Evolutionary conservation across 768 basidiomycete genomes (phyloP), one percentile per base, ranked within the genome.

Genomic region (Leccinum broughii): DNA sequence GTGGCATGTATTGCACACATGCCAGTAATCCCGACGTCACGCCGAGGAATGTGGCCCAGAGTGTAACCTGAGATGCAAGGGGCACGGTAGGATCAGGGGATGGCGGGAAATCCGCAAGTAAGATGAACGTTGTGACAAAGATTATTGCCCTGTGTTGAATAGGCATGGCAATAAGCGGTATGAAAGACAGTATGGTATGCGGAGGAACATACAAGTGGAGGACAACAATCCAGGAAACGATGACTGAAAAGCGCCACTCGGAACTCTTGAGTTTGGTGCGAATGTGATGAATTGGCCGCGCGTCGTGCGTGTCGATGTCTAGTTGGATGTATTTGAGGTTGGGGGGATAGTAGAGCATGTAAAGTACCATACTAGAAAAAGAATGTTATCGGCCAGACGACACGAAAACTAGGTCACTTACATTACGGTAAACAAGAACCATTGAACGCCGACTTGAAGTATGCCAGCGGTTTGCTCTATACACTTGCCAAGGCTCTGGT

Each of bases 21-120:
- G 94, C 90, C 6, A 97, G 83, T 1, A 87, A 39, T 3, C 92
- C 89, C 2, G 92, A 89, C 2, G 86, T 82, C 24, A 98, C 77
- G 8, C 97, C 97, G 4, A 97, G 82, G 75, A 94, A 90, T 0
- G 89, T 89, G 1, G 94, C 93, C 89, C 95, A 96, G 56, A 72
- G 78, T 54, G 67, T 72, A 58, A 76, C 76, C 66, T 75, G 82
- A 54, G 67, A 71, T 61, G 76, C 70, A 64, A 66, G 77, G 67
- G 72, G 77, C 55, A 64, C 64, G 52, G 70, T 65, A 32, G 77
- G 71, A 62, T 64, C 78, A 15, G 74, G 74, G 14, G 78, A 69
- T 2, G 72, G 75, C 4, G 72, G 74, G 32, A 77, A 76, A 34
- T 80, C 82, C 30, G 76, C 68, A 46, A 89, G 76, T 41, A 94